A percentile compares a stretch with the other conserved stretches of the same genome.
phyloP scores from a whole-genome alignment of 345 rosid species.

The Alliaria petiolata region DNA sequence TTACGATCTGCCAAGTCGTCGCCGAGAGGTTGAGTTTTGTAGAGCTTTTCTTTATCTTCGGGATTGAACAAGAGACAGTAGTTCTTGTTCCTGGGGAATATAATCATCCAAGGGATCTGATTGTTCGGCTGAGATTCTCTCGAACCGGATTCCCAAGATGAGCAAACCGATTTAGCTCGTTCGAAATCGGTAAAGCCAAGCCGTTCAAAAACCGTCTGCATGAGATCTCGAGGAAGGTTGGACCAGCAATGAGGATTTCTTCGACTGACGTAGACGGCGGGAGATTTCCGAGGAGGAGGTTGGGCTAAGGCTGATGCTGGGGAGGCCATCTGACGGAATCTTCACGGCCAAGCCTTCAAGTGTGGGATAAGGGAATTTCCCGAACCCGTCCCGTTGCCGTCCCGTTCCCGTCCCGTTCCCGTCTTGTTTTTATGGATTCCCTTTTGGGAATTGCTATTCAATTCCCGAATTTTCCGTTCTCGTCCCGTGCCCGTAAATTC shows the following conservation, averaged over 20 bases:
- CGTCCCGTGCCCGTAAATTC: too few species aligned
- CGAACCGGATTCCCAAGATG: not conserved
- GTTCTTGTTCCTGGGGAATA: not conserved
- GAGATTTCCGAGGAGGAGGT: not conserved
- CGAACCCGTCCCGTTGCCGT: too few species aligned
- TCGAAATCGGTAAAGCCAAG: not conserved
- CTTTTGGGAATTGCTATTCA: too few species aligned
- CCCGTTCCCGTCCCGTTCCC: too few species aligned
- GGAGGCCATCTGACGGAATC: too few species aligned
- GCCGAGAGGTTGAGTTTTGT: not conserved
- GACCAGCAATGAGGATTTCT: conserved; percentile 13
- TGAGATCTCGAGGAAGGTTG: not conserved
- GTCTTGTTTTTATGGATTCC: too few species aligned
- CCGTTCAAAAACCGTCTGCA: not conserved
- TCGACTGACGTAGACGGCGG: too few species aligned
- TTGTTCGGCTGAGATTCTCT: not conserved
- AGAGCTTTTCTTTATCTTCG: not conserved
- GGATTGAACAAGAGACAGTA: not conserved
- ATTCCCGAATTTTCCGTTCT: too few species aligned
- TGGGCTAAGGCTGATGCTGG: too few species aligned
- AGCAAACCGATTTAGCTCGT: not conserved
- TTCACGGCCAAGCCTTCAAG: too few species aligned
- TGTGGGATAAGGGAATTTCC: too few species aligned
- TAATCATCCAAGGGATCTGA: not conserved
- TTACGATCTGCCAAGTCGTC: not conserved